Evolutionary conservation across 306 rosid species (phyloP), one percentile per base, ranked within the genome.

Genomic region (Senna siamea): DNA sequence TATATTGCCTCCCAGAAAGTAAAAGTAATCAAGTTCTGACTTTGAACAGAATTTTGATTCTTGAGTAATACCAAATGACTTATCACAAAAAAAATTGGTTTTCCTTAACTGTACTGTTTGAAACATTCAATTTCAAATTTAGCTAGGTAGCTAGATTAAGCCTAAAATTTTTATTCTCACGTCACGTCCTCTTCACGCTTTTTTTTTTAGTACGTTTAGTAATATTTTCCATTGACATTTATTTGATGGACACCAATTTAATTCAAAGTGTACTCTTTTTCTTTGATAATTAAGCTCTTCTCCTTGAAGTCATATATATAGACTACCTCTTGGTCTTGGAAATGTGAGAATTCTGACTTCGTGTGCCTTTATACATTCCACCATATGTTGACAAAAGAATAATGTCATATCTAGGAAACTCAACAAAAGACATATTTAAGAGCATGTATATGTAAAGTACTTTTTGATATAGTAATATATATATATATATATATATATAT

Each of bases 201-300:
- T 28, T 19, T 14, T 44, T 22, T 54, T n/a, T 70, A 7, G 11
- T 22, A 26, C 30, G 30, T 26, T 66, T 48, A n/a, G n/a, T 20
- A 32, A 71, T 53, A 77, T 66, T 85, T 83, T 79, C 82, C 80
- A 13, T 75, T 14, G 78, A 78, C 80, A 72, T 65, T 67, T 43
- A 70, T 32, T 26, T 37, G 78, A 72, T 67, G 41, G 48, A 43
- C 64, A 73, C 77, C 54, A 50, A 34, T 80, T 82, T 80, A 80
- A n/a, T n/a, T n/a, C n/a, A 73, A 87, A 65, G 26, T 34, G 30
- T 26, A 23, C 54, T 76, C 76, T 12, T 12, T 80, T 78, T 80
- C 79, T 40, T 35, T 38, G 80, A 76, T 47, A 62, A 74, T 83
- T 83, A n/a, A n/a, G n/a, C 79, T 43, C 66, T 65, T 62, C 28